Percentiles rank a stretch among this genome's conserved stretches.
phyloP scores from a whole-genome alignment of 352 stramenopile genomes.

The Phytophthora vignae region DNA sequence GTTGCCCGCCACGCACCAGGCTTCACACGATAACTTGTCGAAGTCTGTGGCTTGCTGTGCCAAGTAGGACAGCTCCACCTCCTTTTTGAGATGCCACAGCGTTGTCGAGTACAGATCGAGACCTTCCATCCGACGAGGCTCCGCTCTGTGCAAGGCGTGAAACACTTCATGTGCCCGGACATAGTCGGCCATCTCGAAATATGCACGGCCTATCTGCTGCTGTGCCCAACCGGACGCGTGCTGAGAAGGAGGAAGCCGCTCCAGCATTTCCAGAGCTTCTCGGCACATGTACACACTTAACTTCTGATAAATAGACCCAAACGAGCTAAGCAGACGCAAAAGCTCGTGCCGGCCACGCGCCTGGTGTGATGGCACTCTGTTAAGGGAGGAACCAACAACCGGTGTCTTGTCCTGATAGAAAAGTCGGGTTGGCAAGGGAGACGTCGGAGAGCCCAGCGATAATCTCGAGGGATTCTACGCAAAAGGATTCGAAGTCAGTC shows the following conservation, averaged over 20 bases:
- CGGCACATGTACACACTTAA: conserved; percentile 81
- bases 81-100: conserved; percentile 97
- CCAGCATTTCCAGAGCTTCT: conserved; percentile 90
- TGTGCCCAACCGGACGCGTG: conserved; percentile 94
- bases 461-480: conserved; percentile 35
- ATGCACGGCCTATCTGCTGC: conserved; percentile 94
- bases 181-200: conserved; percentile 98
- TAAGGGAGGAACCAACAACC: conserved; percentile 11
- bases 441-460: conserved; percentile 25
- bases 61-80: conserved; percentile 97
- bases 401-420: conserved; percentile 35
- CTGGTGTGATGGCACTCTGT: conserved; percentile 11
- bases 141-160: conserved; percentile 87
- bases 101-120: conserved; percentile 96
- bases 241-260: conserved; percentile 85
- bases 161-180: conserved; percentile 89
- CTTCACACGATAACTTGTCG: conserved; percentile 93
- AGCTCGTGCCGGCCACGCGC: conserved; percentile 45
- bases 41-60: conserved; percentile 94
- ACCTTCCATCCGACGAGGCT: conserved; percentile 94
- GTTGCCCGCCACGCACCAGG: conserved; percentile 98
- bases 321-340: conserved; percentile 67
- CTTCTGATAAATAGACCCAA: conserved; percentile 80
- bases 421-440: conserved; percentile 20
- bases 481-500: conserved; percentile 11